phyloP scores from a whole-genome alignment of 768 basidiomycete genomes.

The Cystofilobasidium capitatum region DNA sequence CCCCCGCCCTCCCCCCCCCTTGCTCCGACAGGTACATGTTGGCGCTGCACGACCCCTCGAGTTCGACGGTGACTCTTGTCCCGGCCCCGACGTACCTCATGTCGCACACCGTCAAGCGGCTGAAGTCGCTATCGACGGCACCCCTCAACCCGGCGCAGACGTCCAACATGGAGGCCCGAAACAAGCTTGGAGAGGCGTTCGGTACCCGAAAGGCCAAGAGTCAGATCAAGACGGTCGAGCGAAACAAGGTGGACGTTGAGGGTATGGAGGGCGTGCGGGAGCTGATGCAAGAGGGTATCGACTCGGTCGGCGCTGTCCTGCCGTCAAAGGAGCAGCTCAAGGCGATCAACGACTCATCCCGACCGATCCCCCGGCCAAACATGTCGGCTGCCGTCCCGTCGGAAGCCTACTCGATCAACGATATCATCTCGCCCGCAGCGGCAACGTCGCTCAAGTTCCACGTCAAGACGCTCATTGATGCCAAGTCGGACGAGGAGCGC shows the following conservation, averaged over 20 bases:
- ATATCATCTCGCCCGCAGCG: conserved; percentile 69
- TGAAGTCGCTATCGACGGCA: conserved; percentile 45
- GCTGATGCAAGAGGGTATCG: conserved; percentile 74
- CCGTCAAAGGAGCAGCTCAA: conserved; percentile 46
- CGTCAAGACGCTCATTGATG: conserved; percentile 43
- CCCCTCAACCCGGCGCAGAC: conserved; percentile 8
- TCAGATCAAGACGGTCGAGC: conserved; percentile 70
- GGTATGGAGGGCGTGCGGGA: conserved; percentile 77
- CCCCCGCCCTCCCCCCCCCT: not conserved
- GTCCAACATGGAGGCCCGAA: conserved; percentile 52
- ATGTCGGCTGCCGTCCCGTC: conserved; percentile 55
- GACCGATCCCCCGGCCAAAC: conserved; percentile 69
- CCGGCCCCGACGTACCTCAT: conserved; percentile 54
- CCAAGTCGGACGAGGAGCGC: conserved; percentile 48
- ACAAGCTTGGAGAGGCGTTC: conserved; percentile 79
- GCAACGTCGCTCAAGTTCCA: conserved; percentile 10
- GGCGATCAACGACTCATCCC: conserved; percentile 39
- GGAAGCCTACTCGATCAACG: conserved; percentile 49
- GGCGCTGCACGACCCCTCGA: conserved; percentile 68
- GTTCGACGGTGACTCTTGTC: conserved; percentile 59
- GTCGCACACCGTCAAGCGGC: conserved; percentile 68
- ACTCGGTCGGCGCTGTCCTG: conserved; percentile 57
- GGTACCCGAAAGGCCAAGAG: conserved; percentile 90
- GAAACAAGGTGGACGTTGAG: conserved; percentile 77
- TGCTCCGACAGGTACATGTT: conserved; percentile 60